Evolutionary conservation across 2,329 filamentous ascomycete genomes (phyloP).

Genomic region (Tolypocladium amazonense): DNA sequence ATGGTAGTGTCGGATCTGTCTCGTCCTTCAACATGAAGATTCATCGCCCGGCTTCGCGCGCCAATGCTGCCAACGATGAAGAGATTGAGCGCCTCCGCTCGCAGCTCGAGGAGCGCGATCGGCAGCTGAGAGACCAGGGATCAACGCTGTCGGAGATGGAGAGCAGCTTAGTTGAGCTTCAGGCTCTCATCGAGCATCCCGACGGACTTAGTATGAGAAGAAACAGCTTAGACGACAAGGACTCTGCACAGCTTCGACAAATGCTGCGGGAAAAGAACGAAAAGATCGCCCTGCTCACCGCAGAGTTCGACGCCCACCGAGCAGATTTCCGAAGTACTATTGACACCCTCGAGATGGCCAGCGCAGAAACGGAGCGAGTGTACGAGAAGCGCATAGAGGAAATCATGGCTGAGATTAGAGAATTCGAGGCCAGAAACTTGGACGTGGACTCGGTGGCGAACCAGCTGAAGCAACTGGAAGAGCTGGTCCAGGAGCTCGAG

Average conservation of each 20-base stretch:
- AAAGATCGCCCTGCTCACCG: conserved; percentile 83
- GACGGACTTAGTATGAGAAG: conserved; percentile 30
- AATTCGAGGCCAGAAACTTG: conserved; percentile 70
- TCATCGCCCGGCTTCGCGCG: conserved; percentile 38
- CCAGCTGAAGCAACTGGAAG: conserved; percentile 90
- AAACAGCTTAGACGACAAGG: conserved; percentile 53
- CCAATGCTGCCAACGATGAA: conserved; percentile 49
- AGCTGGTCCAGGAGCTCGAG: conserved; percentile 91
- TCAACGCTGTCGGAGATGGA: conserved; percentile 83
- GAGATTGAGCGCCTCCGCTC: conserved; percentile 63
- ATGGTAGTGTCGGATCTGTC: conserved; percentile 42
- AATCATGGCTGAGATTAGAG: conserved; percentile 70
- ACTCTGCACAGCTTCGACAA: conserved; percentile 66
- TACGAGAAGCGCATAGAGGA: conserved; percentile 91
- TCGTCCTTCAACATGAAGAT: conserved; percentile 44
- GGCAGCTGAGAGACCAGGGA: conserved; percentile 81
- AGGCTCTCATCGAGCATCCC: conserved; percentile 53
- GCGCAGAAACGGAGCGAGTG: conserved; percentile 87
- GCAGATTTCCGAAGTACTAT: conserved; percentile 96
- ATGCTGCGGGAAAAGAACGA: conserved; percentile 91
- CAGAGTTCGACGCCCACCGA: conserved; percentile 88
- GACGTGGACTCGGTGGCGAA: conserved; percentile 86
- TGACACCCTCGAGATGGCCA: conserved; percentile 90
- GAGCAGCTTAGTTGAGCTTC: conserved; percentile 68
- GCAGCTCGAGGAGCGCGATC: conserved; percentile 74